Conservation (phyloP, 306 rosid species). For the Inga laurina region DNA sequence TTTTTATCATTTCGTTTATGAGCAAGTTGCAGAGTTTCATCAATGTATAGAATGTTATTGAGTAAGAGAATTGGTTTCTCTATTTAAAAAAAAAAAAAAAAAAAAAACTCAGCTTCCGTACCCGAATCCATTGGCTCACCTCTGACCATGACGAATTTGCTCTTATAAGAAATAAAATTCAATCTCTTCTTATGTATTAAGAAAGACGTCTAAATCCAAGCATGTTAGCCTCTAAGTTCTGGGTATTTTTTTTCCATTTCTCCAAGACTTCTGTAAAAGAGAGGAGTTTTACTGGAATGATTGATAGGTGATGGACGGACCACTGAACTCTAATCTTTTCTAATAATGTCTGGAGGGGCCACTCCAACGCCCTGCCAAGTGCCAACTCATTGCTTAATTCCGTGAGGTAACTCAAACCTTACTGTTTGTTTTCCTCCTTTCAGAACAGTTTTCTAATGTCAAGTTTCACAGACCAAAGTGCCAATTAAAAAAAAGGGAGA, state of each 20-base stretch:
- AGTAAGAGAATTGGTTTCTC: not conserved
- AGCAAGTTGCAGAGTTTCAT: not conserved
- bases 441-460: not conserved
- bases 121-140: conserved; percentile 2
- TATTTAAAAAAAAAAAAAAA: not conserved
- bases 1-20: not conserved
- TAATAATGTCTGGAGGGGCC: not conserved
- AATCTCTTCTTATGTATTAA: not conserved
- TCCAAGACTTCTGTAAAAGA: not conserved
- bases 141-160: conserved; percentile 41
- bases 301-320: not conserved
- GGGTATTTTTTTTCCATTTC: not conserved
- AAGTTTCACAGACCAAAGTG: not conserved
- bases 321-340: not conserved
- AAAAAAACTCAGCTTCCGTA: not conserved
- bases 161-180: not conserved
- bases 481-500: no score
- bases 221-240: not conserved
- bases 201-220: not conserved
- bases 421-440: not conserved
- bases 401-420: not conserved
- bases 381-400: not conserved
- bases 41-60: not conserved
- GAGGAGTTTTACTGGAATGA: not conserved
- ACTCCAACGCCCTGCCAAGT: not conserved